Conservation (phyloP, 306 rosid genomes). For the Styphnolobium japonicum region DNA sequence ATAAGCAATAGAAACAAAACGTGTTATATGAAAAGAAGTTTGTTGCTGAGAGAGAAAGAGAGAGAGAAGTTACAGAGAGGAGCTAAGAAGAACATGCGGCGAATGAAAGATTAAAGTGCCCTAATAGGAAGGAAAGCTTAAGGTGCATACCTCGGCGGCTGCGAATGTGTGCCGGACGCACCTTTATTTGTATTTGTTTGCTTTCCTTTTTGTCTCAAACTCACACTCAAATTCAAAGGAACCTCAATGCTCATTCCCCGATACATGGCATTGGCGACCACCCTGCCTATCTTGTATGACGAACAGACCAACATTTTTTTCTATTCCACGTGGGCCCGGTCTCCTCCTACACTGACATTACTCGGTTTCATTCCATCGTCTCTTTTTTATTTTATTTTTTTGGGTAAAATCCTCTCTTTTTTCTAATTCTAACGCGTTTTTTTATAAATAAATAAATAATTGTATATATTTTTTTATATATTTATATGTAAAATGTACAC, state of each 20-base stretch:
- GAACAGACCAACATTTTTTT: neutral
- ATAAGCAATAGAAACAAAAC: neutral
- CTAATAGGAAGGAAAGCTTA: neutral
- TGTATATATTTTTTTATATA: no score
- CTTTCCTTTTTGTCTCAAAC: neutral
- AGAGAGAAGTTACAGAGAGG: conserved; percentile 2
- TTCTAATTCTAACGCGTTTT: no score
- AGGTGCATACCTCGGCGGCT: conserved; percentile 24
- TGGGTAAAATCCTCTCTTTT: no score
- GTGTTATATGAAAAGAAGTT: neutral
- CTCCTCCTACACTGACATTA: neutral
- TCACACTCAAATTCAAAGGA: neutral
- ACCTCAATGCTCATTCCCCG: neutral
- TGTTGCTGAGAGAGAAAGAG: neutral
- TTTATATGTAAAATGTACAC: no score
- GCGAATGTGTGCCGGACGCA: neutral
- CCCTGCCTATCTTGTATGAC: neutral
- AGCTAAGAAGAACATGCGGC: neutral
- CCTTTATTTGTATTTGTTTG: neutral
- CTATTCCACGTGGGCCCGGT: neutral
- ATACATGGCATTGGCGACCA: neutral
- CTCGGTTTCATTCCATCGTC: no score
- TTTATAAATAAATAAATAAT: no score
- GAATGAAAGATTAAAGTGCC: neutral
- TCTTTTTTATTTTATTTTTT: no score